Evolutionary conservation across 148 eudicot genomes (phyloP), one percentile per base, ranked within the genome.

Genomic region (Polygonum aviculare): DNA sequence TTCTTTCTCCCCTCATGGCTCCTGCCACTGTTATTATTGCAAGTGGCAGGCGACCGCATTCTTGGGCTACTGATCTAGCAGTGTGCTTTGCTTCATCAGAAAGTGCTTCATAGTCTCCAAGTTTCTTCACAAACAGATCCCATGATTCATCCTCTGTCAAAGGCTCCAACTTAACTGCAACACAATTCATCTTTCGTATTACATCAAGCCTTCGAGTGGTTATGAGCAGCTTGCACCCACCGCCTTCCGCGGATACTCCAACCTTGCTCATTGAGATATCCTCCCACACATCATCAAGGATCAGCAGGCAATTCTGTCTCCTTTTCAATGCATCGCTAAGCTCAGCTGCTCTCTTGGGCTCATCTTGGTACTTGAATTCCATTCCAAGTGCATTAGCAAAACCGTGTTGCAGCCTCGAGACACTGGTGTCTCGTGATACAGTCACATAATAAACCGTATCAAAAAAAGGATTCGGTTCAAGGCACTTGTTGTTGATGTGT

Each of bases 141-240:
- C 84, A 79, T 39, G 84, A 76, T 41, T 84, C 82, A 22, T 45
- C 73, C 8, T 71, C 21, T 10, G 70, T 35, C 59, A 84, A 82
- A 47, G 77, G 77, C 39, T 81, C 63, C 71, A 84, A 79, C 55
- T 79, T 12, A 50, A 50, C 54, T 50, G 14, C 18, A 12, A 12
- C 1, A 7, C 54, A 50, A 10, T 48, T 73, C 76, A 81, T 75
- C 75, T 52, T 77, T 19, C 65, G 76, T 50, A 82, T 79, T n/a
- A 84, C 80, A n/a, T 74, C 79, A 16, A 75, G 54, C 5, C 74
- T 67, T 6, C 86, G 82, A 7, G 78, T 77, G 55, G 86, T 75
- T 14, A 81, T 16, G 40, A 84, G 79, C 79, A 84, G 18, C 72
- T 79, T 84, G 67, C 74, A 69, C n/a, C 79, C 54, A 50, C 14